A percentile compares a stretch with the other conserved stretches of the same genome.
These are phyloP conservation scores for Solanum hybrid DNA, from an alignment of 305 asterid species.

Conservation along the genomic window DNA sequence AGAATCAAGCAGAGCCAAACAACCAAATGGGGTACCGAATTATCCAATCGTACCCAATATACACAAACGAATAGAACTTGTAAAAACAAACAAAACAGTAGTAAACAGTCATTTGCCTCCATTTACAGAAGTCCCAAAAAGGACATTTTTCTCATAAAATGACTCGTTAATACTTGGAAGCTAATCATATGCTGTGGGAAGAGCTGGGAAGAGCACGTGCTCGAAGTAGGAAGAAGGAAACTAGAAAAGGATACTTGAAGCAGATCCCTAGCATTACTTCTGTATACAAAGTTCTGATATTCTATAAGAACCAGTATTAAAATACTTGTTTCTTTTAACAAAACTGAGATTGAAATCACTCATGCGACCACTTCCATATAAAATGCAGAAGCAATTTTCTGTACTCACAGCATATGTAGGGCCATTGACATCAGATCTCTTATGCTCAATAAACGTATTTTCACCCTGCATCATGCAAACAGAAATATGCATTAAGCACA, in stretches of 20 bases:
- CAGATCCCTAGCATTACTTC: neutral
- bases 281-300: neutral
- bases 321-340: neutral
- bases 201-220: neutral
- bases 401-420: conserved; percentile 87
- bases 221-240: neutral
- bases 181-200: neutral
- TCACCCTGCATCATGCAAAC: conserved; percentile 9
- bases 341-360: neutral
- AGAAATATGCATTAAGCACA: neutral
- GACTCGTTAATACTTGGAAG: neutral
- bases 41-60: neutral
- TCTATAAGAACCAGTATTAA: neutral
- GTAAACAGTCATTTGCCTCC: neutral
- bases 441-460: conserved; percentile 1
- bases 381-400: neutral
- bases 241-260: neutral
- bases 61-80: neutral
- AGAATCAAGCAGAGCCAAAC: neutral
- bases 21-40: neutral
- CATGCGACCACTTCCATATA: neutral
- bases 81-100: neutral
- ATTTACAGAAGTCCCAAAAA: neutral
- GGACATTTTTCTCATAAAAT: neutral
- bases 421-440: conserved; percentile 41